Evolutionary conservation across 441 rosid species (phyloP).

Genomic region (Pelargonium fulgidum): DNA sequence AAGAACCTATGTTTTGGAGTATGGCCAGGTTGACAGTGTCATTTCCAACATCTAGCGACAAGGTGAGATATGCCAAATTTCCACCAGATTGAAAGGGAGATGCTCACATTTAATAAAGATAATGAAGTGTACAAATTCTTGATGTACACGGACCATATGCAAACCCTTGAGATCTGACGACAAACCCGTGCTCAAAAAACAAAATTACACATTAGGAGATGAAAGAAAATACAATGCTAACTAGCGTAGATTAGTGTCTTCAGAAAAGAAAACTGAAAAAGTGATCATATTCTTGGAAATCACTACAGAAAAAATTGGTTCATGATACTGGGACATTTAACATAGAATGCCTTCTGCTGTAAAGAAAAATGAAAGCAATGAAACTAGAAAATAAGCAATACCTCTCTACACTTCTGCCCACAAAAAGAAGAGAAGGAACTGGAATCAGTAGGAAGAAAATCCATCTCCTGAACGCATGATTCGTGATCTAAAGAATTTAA

Average conservation of each 20-base stretch:
- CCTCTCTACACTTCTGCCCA: constrained; percentile 73
- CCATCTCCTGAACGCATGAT: constrained; percentile 47
- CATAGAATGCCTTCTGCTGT: neutral
- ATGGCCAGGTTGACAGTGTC: too few species aligned
- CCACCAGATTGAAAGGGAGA: too few species aligned
- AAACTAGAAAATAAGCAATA: constrained; percentile 24
- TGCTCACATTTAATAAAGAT: too few species aligned
- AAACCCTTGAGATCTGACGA: too few species aligned
- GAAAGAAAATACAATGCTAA: neutral
- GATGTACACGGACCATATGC: too few species aligned
- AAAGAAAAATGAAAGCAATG: neutral
- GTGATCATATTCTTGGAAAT: neutral
- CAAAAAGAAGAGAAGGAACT: constrained; percentile 48
- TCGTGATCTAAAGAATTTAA: constrained; percentile 54
- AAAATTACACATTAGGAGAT: neutral
- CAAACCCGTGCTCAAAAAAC: neutral
- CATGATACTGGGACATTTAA: too few species aligned
- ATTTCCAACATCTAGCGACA: too few species aligned
- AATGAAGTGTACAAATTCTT: too few species aligned
- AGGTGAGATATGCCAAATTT: too few species aligned
- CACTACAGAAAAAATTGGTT: neutral
- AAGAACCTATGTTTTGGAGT: too few species aligned
- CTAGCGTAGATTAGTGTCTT: too few species aligned
- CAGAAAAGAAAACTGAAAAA: neutral
- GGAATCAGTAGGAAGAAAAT: constrained; percentile 35